Conservation (phyloP, 2,329 filamentous ascomycete species). For the Colletotrichum sp. region DNA sequence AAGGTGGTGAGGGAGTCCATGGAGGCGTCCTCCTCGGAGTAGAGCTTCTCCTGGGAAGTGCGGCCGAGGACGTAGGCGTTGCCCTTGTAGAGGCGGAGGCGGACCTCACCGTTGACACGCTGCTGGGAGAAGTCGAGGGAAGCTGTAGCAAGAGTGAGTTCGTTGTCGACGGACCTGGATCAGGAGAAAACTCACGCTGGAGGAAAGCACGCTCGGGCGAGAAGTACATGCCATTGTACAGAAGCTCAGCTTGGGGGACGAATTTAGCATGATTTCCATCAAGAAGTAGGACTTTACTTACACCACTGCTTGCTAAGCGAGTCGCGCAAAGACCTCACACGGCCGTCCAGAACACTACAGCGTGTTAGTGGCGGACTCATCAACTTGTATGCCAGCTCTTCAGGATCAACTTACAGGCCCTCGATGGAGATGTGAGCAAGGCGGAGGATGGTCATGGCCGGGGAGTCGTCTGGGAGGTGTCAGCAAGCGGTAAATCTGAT, state of each 20-base stretch:
- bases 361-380: neutral
- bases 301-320: conserved; percentile 39
- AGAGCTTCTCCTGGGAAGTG: conserved; percentile 53
- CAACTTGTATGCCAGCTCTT: accelerated
- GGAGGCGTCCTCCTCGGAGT: conserved; percentile 51
- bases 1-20: conserved; percentile 57
- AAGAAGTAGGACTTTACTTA: too few species aligned
- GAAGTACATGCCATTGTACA: conserved; percentile 60
- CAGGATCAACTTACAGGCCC: conserved; percentile 42
- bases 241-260: too few species aligned
- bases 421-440: conserved; percentile 52
- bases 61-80: conserved; percentile 51
- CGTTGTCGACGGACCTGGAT: accelerated
- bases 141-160: neutral
- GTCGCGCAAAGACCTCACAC: too few species aligned
- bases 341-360: conserved; percentile 52
- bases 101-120: conserved; percentile 29
- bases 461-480: conserved; percentile 22
- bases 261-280: too few species aligned
- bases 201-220: conserved; percentile 39
- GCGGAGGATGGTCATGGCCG: conserved; percentile 29
- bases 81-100: conserved; percentile 41
- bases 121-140: conserved; percentile 15
- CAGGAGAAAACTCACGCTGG: neutral
- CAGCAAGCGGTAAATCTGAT: neutral